phyloP scores from a whole-genome alignment of 2,329 filamentous ascomycete species.

The Aspergillus sclerotialis region DNA sequence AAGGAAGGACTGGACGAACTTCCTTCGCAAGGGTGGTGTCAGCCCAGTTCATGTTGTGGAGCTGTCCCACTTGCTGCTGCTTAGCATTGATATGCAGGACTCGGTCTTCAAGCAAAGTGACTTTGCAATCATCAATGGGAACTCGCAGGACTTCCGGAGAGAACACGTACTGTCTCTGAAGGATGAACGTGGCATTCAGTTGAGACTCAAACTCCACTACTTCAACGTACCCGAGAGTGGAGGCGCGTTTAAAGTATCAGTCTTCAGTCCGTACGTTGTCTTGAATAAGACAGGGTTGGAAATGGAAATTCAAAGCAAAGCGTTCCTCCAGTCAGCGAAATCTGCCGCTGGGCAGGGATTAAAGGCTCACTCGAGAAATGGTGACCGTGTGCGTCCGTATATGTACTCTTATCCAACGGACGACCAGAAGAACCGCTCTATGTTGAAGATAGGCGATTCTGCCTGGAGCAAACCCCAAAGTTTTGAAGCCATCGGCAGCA shows the following conservation, averaged over 20 bases:
- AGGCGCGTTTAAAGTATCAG: slow-evolving; percentile 89
- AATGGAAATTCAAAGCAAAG: slow-evolving; percentile 81
- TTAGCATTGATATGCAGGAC: slow-evolving; percentile 96
- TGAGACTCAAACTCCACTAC: slow-evolving; percentile 85
- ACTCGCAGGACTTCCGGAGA: slow-evolving; percentile 76
- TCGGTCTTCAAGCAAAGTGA: slow-evolving; percentile 92
- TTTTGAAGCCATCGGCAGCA: slow-evolving; percentile 95
- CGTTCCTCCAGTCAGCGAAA: slow-evolving; percentile 75
- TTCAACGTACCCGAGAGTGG: slow-evolving; percentile 84
- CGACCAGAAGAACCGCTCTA: slow-evolving; percentile 82
- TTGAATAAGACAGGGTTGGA: slow-evolving; percentile 92
- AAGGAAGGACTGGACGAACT: slow-evolving; percentile 98
- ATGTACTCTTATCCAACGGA: slow-evolving; percentile 93
- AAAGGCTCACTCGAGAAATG: slow-evolving; percentile 44
- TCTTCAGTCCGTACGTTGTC: slow-evolving; percentile 92
- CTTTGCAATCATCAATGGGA: slow-evolving; percentile 94
- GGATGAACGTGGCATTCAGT: slow-evolving; percentile 70
- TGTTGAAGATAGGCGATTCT: slow-evolving; percentile 82
- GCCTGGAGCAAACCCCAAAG: slow-evolving; percentile 96
- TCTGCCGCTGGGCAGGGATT: slow-evolving; percentile 75
- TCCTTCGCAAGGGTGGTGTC: slow-evolving; percentile 89
- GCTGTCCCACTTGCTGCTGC: slow-evolving; percentile 80
- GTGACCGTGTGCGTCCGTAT: slow-evolving; percentile 67
- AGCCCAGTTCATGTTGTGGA: slow-evolving; percentile 97
- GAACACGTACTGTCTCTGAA: slow-evolving; percentile 75